Evolutionary conservation across 306 rosid genomes (phyloP), one percentile per base, ranked within the genome.

Genomic region (Astragalus glycyphyllos): DNA sequence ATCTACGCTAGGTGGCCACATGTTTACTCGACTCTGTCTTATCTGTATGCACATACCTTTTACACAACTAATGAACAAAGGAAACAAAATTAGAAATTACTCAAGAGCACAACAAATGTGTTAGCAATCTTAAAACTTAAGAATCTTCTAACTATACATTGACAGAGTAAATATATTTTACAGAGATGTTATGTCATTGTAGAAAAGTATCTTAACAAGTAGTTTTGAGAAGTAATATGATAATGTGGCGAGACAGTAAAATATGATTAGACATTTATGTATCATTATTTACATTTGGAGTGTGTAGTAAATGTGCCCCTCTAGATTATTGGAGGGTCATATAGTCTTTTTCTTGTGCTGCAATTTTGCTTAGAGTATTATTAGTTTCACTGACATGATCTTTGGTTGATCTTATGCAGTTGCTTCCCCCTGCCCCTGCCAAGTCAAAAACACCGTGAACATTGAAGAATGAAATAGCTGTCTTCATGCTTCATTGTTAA

Each of bases 381-480:
- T 38, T 20, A 58, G 13, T 48, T 70, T 62, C 40, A 11, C 84
- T 80, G 35, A 81, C 53, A 14, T 26, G 55, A 62, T 64, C 34
- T 55, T 17, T 80, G 78, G 75, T 60, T 78, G 75, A 45, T 77
- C 20, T 55, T 35, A 59, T 83, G 86, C 89, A 94, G 98, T 85
- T 90, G 82, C 97, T 90, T 75, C 97, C 98, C 23, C 96, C 98
- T 16, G 80, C 92, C 17, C 82, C 92, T 0, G 71, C 77, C 38
- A 94, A 90, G 78, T 75, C 96, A 58, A 94, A 94, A 81, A 51
- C 89, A 45, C 72, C 79, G 4, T 94, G 80, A 89, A 78, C 78
- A 78, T 29, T 65, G 77, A 61, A 65, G 72, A 63, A 55, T 13
- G 15, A 45, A 37, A n/a, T 42, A 74, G 44, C 53, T 68, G 32